phyloP scores from a whole-genome alignment of 495 filamentous ascomycete species.

The Xylaria nigripes region DNA sequence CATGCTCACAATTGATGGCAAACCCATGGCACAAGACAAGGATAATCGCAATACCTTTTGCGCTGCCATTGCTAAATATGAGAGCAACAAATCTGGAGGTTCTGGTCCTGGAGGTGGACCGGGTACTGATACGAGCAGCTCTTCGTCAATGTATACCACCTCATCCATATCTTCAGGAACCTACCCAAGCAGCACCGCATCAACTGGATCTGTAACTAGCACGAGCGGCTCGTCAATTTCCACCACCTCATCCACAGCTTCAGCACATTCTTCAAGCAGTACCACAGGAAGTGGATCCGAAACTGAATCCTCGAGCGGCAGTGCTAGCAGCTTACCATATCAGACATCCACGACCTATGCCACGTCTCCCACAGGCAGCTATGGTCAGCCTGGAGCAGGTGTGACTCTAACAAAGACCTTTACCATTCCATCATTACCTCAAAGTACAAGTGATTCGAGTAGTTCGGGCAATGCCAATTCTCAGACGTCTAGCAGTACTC shows the following conservation, averaged over 20 bases:
- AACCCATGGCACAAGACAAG: constrained; percentile 46
- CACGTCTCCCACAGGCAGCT: constrained; percentile 17
- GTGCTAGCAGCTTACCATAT: constrained; percentile 4
- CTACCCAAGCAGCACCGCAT: not conserved
- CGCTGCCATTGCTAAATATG: constrained; percentile 55
- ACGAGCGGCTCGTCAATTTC: not conserved
- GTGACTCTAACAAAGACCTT: constrained; percentile 9
- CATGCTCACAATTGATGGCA: constrained; percentile 65
- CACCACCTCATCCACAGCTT: not conserved
- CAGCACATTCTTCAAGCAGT: not conserved
- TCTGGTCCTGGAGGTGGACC: constrained; percentile 12
- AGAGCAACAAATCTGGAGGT: constrained; percentile 2
- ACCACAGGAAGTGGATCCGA: not conserved
- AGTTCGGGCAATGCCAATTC: constrained; percentile 1
- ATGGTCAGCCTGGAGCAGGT: constrained; percentile 18
- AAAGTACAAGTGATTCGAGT: constrained; percentile 1
- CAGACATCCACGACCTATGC: constrained; percentile 8
- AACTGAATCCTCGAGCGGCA: not conserved
- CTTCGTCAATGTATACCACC: not conserved
- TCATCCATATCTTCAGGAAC: not conserved
- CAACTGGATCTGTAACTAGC: not conserved
- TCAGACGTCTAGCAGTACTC: not conserved
- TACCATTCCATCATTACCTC: constrained; percentile 3
- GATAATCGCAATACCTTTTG: constrained; percentile 69
- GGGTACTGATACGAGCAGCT: constrained; percentile 6